Evolutionary conservation across 2,329 filamentous ascomycete species (phyloP).

Genomic region (Fonsecaea erecta): DNA sequence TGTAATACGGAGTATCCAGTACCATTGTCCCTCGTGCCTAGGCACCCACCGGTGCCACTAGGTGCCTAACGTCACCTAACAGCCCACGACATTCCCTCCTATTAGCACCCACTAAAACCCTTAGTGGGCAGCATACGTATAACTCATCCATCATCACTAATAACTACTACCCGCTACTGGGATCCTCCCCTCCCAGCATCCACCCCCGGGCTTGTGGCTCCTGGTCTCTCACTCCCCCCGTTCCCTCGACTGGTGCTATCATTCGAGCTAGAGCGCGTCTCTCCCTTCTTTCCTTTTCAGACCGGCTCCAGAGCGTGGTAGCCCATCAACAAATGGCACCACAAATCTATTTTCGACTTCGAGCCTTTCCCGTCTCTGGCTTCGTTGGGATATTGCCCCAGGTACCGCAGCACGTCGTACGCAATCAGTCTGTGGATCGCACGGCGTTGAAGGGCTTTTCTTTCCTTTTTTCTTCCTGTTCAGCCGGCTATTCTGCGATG

Average conservation of each 20-base stretch:
- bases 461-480: background rate
- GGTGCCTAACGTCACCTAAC: background rate
- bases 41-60: no score
- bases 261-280: background rate
- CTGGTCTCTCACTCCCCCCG: background rate
- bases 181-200: background rate
- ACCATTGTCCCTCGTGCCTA: no score
- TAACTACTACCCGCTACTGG: background rate
- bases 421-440: background rate
- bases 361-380: background rate
- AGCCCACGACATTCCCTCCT: background rate
- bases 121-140: background rate
- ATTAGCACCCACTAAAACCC: background rate
- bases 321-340: background rate
- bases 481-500: conserved; percentile 4
- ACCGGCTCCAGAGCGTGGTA: background rate
- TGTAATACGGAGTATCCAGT: no score
- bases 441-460: background rate
- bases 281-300: background rate
- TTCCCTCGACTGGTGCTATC: background rate
- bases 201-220: no score
- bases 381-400: background rate
- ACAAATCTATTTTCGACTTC: conserved; percentile 14
- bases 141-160: background rate
- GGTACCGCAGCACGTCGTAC: background rate